A percentile compares a stretch with the other conserved stretches of the same genome.
Evolutionary conservation across 257 asterid genomes (phyloP).

Genomic region (Echites panduratus): DNA sequence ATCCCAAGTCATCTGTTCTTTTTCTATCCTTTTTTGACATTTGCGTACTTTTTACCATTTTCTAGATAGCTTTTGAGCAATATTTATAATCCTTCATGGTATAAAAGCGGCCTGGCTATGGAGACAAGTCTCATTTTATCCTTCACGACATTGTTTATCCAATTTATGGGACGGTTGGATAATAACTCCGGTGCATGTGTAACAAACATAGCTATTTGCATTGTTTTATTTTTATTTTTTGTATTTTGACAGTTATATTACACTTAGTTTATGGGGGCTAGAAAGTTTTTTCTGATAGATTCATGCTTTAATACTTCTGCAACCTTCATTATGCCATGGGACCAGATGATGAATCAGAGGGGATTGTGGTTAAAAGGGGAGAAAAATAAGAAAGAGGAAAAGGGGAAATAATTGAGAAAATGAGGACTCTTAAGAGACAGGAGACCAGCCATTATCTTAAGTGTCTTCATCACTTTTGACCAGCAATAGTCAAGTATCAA

Average conservation of each 20-base stretch:
- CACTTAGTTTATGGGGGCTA: background rate
- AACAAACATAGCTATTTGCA: background rate
- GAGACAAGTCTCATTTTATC: background rate
- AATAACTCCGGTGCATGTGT: background rate
- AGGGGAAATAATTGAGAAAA: background rate
- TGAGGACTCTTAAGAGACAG: background rate
- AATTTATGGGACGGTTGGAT: background rate
- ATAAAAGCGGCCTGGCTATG: background rate
- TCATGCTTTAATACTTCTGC: background rate
- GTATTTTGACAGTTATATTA: background rate
- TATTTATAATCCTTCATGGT: background rate
- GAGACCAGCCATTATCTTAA: background rate
- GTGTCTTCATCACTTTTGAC: background rate
- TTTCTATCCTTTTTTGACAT: background rate
- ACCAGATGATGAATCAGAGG: background rate
- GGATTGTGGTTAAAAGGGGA: background rate
- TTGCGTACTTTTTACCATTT: background rate
- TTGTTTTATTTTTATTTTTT: conserved; percentile 2
- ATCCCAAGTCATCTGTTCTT: background rate
- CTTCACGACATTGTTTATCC: background rate
- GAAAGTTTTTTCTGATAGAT: background rate
- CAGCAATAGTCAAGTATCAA: background rate
- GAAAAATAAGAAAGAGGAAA: background rate
- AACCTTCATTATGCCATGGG: background rate
- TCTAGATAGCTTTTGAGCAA: background rate